Evolutionary conservation across 495 filamentous ascomycete genomes (phyloP).

Genomic region (Aspergillus nidulans): DNA sequence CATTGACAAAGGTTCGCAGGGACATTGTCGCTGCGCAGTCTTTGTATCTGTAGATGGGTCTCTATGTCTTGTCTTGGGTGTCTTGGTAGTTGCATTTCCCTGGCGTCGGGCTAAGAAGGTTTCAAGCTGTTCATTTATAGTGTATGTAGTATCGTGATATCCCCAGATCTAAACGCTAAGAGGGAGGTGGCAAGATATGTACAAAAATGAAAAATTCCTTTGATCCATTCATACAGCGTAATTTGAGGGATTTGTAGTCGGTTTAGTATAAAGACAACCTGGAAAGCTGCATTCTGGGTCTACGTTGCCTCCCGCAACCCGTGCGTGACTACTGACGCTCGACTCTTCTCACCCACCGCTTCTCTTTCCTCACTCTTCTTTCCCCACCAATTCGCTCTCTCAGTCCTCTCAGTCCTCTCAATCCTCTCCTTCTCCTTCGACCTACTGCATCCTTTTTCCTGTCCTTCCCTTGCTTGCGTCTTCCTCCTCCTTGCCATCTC

Average conservation of each 20-base stretch:
- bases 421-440: conserved; percentile 19
- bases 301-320: conserved; percentile 46
- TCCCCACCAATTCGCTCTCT: conserved; percentile 30
- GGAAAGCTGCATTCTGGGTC: conserved; percentile 18
- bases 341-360: conserved; percentile 31
- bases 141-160: conserved; percentile 2
- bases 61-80: conserved; percentile 4
- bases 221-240: too few species aligned
- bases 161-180: not conserved
- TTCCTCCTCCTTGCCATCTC: conserved; percentile 11
- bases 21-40: conserved; percentile 93
- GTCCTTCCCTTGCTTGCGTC: conserved; percentile 22
- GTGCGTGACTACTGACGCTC: not conserved
- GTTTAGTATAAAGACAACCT: not conserved
- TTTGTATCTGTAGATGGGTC: conserved; percentile 62
- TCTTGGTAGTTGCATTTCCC: conserved; percentile 21
- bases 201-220: not conserved
- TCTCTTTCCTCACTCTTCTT: conserved; percentile 31
- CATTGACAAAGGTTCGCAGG: conserved; percentile 76
- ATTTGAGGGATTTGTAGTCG: too few species aligned
- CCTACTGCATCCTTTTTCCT: conserved; percentile 18
- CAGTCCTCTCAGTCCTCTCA: conserved; percentile 35
- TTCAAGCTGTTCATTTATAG: conserved; percentile 9
- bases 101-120: conserved; percentile 22
- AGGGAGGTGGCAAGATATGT: conserved; percentile 6